Percentiles rank a stretch among this genome's conserved stretches.
These are phyloP conservation scores for Bocquillonia castaneifolia DNA, from an alignment of 441 rosid species.

Conservation along the genomic window DNA sequence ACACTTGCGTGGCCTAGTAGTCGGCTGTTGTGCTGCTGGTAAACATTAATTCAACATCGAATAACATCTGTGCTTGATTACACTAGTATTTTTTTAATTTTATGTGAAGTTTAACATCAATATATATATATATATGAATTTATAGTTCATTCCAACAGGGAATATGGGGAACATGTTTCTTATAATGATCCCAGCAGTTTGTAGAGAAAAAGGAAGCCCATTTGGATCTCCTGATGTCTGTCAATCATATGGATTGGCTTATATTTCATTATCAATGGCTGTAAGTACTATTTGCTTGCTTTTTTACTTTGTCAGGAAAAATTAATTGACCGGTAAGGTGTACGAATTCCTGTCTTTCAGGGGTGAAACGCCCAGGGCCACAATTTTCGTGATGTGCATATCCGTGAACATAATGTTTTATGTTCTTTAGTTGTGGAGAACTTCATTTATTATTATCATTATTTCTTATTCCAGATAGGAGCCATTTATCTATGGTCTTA, in stretches of 20 bases:
- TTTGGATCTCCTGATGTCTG: slow-evolving; percentile 63
- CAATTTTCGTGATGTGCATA: too few species aligned
- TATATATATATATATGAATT: too few species aligned
- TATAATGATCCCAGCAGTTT: slow-evolving; percentile 73
- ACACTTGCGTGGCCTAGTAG: slow-evolving; percentile 58
- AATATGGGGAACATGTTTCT: slow-evolving; percentile 76
- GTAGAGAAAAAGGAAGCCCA: slow-evolving; percentile 77
- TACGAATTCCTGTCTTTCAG: too few species aligned
- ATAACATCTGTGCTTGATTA: too few species aligned
- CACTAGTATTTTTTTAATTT: too few species aligned
- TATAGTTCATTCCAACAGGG: slow-evolving; percentile 52
- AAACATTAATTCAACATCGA: too few species aligned
- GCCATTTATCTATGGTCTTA: slow-evolving; percentile 76
- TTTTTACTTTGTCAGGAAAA: neutral
- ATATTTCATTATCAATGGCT: slow-evolving; percentile 82
- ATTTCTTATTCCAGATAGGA: slow-evolving; percentile 45
- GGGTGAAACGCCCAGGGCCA: too few species aligned
- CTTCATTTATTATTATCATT: too few species aligned
- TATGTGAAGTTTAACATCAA: too few species aligned
- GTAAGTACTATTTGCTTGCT: slow-evolving; percentile 38
- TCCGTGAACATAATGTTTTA: too few species aligned
- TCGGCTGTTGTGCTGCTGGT: slow-evolving; percentile 88
- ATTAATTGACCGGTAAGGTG: too few species aligned
- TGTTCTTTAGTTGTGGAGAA: too few species aligned
- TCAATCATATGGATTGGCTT: slow-evolving; percentile 54